phyloP scores from a whole-genome alignment of 2,329 filamentous ascomycete genomes.

The Arthrinium puccinioides region DNA sequence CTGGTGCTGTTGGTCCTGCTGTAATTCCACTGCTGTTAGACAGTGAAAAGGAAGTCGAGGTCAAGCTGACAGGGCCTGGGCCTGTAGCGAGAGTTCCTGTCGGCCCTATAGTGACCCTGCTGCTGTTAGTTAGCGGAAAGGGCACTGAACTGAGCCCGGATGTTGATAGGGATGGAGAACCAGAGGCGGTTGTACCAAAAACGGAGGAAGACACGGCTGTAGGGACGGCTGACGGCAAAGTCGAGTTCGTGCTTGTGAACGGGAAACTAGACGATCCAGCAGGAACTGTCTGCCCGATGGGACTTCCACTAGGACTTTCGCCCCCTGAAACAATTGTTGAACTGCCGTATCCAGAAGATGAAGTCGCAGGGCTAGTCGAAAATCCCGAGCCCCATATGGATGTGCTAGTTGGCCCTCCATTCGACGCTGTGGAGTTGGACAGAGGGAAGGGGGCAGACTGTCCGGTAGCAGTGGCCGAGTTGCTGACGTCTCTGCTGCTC shows the following conservation, averaged over 20 bases:
- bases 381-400: background rate
- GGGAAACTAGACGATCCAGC: slow-evolving; percentile 5
- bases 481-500: too few relatives aligned
- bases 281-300: background rate
- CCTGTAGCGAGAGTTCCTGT: background rate
- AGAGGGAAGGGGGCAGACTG: slow-evolving; percentile 10
- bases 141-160: too few relatives aligned
- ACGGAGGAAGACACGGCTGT: too few relatives aligned
- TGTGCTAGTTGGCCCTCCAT: slow-evolving; percentile 6
- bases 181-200: too few relatives aligned
- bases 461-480: slow-evolving; percentile 6
- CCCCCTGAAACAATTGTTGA: too few relatives aligned
- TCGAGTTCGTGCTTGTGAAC: slow-evolving; percentile 6
- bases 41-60: background rate
- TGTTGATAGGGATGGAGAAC: too few relatives aligned
- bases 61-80: background rate
- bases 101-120: too few relatives aligned
- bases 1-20: slow-evolving; percentile 1
- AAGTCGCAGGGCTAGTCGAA: background rate
- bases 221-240: too few relatives aligned
- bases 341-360: too few relatives aligned
- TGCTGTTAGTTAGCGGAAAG: too few relatives aligned
- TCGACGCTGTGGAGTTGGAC: slow-evolving; percentile 9
- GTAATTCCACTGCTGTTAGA: slow-evolving; percentile 5
- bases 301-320: too few relatives aligned